A percentile compares a stretch with the other conserved stretches of the same genome.
Evolutionary conservation across 345 rosid species (phyloP).

Genomic region (Aurinia saxatilis): DNA sequence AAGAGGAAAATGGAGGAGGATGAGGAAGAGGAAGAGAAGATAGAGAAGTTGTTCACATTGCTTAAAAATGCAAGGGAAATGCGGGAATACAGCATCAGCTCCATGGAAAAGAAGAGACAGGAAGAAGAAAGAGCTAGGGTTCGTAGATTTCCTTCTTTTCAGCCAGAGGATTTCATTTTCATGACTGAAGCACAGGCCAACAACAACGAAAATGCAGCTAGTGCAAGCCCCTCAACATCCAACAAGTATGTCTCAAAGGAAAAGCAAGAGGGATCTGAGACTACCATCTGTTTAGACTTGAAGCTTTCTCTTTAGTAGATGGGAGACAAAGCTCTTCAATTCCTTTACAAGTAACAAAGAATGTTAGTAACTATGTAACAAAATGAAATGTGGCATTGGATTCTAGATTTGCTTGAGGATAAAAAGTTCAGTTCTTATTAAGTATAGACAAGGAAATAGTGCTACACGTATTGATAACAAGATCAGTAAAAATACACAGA

Average conservation of each 20-base stretch:
- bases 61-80: slow-evolving; percentile 41
- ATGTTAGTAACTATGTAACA: slow-evolving; percentile 7
- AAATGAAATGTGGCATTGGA: background rate
- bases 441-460: background rate
- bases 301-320: slow-evolving; percentile 45
- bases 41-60: slow-evolving; percentile 52
- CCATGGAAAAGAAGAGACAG: slow-evolving; percentile 9
- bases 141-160: slow-evolving; percentile 40
- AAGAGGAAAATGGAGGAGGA: slow-evolving; percentile 37
- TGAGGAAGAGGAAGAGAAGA: slow-evolving; percentile 41
- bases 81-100: slow-evolving; percentile 16
- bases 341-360: slow-evolving; percentile 1
- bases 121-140: background rate
- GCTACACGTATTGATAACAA: background rate
- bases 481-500: background rate
- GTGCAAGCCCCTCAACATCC: slow-evolving; percentile 13
- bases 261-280: slow-evolving; percentile 12
- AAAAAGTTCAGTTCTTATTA: background rate
- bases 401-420: background rate
- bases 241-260: slow-evolving; percentile 14
- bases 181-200: slow-evolving; percentile 5
- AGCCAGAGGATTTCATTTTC: slow-evolving; percentile 42
- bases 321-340: background rate
- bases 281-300: slow-evolving; percentile 28
- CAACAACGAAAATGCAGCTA: background rate